Conservation (phyloP, 2,329 filamentous ascomycete species). For the Penicillium digitatum region DNA sequence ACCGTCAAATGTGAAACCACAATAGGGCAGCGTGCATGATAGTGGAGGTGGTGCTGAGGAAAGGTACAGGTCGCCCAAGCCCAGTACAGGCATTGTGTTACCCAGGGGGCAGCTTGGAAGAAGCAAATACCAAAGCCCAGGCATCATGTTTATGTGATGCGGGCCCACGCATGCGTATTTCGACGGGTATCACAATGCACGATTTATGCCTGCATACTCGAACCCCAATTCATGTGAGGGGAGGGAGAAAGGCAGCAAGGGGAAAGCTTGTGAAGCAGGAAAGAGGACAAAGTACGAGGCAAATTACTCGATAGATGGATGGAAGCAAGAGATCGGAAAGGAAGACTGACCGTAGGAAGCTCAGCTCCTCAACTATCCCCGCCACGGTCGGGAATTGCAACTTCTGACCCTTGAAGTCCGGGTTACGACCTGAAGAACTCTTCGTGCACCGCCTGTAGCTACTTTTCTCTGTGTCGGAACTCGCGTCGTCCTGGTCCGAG, state of each 20-base stretch:
- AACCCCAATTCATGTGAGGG: neutral
- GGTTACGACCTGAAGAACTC: conserved; percentile 56
- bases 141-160: neutral
- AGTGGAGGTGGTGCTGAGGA: neutral
- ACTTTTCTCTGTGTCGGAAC: conserved; percentile 38
- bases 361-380: conserved; percentile 64
- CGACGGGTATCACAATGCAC: conserved; percentile 6
- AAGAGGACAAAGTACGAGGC: neutral
- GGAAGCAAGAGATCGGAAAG: neutral
- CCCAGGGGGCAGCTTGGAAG: neutral
- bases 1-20: neutral
- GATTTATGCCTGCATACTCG: neutral
- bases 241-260: conserved; percentile 1
- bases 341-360: conserved; percentile 64
- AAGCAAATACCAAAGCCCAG: neutral
- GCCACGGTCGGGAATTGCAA: conserved; percentile 55
- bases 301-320: neutral
- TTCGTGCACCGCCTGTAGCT: conserved; percentile 59
- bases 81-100: neutral
- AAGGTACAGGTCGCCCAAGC: neutral
- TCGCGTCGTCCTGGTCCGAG: conserved; percentile 47
- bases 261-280: neutral
- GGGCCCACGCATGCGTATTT: neutral
- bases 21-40: neutral
- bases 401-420: conserved; percentile 60